Evolutionary conservation across 805 yeast species (phyloP), one percentile per base, ranked within the genome.

Genomic region (Zygosaccharomyces gambellarensis): DNA sequence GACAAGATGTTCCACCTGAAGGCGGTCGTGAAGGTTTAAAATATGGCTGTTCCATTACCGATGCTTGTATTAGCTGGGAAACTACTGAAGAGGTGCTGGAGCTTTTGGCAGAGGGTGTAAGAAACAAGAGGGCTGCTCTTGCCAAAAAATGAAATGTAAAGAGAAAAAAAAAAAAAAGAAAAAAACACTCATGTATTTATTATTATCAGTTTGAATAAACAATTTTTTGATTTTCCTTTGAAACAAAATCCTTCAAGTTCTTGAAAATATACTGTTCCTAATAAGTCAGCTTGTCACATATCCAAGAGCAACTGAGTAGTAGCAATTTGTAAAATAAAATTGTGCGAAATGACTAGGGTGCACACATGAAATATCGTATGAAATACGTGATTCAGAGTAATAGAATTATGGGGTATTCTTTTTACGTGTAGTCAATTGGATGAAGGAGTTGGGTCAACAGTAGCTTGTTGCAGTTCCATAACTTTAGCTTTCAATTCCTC

Each of bases 41-140:
- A 63, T 92, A 92, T 72, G 99, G 99, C 54, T 87, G 90, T 55
- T 87, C 96, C 28, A 90, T 92, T 61, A 92, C 99, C n/a, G 99
- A 92, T 70, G 96, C 97, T 29, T 92, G 99, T 77, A 90, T 92
- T 52, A 79, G 88, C 52, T 88, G 96, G 89, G 94, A 86, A 47
- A 75, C 81, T 43, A 92, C 99, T 14, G 92, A 77, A 43, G 71
- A 68, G 23, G 92, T 89, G 48, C 76, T 92, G 59, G 77, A 75
- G 45, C 73, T 75, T 45, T 79, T 92, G 61, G 83, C 97, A 23
- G 78, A 78, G 30, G 95, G 96, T 51, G 94, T 92, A 28, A 79
- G 80, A 68, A 73, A 75, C 43, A 85, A 97, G 77, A 84, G 97
- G 76, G 54, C 60, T 41, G 61, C 60, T 41, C 21, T 9, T 34